Conservation (phyloP, 2,329 filamentous ascomycete genomes). For the Raffaelea arxii region DNA sequence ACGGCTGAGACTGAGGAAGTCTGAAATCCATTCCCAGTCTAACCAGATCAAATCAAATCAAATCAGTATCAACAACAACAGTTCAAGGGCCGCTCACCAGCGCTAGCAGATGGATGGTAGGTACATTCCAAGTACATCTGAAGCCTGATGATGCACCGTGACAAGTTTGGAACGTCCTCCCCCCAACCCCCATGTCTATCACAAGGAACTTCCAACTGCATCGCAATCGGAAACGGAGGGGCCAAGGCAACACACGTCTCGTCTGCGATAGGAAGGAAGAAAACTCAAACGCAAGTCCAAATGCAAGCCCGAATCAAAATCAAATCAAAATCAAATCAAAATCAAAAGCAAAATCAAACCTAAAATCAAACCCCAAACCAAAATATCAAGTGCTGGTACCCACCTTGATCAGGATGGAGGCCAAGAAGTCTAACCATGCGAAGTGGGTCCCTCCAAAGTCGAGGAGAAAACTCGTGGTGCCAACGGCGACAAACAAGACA, state of each 20-base stretch:
- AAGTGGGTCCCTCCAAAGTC: constrained; percentile 43
- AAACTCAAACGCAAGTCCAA: not conserved
- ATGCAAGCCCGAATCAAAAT: not conserved
- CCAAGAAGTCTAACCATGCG: constrained; percentile 26
- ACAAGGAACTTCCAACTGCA: no score
- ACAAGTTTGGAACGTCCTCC: no score
- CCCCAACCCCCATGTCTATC: no score
- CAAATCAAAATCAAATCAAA: not conserved
- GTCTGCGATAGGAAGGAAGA: not conserved
- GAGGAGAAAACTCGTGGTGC: constrained; percentile 38
- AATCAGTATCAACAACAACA: not conserved
- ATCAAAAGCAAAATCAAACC: not conserved
- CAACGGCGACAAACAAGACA: constrained; percentile 40
- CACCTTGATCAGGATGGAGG: constrained; percentile 27
- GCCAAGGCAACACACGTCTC: not conserved
- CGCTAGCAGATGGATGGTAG: not conserved
- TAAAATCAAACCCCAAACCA: not conserved
- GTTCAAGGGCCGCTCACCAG: no score
- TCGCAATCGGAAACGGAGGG: not conserved
- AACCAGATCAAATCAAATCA: not conserved
- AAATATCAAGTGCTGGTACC: constrained; percentile 2
- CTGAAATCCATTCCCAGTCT: constrained; percentile 41
- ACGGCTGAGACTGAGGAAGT: constrained; percentile 33
- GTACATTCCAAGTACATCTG: not conserved
- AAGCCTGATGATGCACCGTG: not conserved